Percentiles rank a stretch among this genome's conserved stretches.
These are phyloP conservation scores for Lachnellula arida DNA, from an alignment of 2,329 filamentous ascomycete genomes.

Conservation along the genomic window DNA sequence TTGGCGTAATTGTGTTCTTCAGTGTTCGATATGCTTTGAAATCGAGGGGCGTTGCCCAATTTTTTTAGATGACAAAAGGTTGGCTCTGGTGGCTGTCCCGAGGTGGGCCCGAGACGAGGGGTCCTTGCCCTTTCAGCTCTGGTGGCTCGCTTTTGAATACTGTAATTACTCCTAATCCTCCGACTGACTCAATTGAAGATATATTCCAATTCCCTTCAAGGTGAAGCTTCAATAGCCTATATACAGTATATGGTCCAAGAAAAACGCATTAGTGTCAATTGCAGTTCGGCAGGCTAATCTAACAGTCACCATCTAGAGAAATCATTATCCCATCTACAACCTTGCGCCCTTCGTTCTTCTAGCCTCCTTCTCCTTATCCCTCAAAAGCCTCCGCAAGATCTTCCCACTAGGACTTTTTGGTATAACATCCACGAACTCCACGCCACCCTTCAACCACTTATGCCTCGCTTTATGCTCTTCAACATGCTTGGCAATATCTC, in stretches of 20 bases:
- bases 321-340: conserved; percentile 44
- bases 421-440: conserved; percentile 61
- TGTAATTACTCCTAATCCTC: too few relatives aligned
- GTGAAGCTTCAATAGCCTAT: neutral
- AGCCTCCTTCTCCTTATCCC: conserved; percentile 68
- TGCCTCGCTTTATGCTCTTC: conserved; percentile 62
- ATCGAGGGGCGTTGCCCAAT: conserved; percentile 5
- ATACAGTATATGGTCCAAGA: neutral
- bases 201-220: too few relatives aligned
- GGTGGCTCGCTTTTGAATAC: too few relatives aligned
- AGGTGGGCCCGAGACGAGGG: neutral
- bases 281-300: neutral
- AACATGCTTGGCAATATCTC: conserved; percentile 55
- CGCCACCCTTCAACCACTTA: conserved; percentile 60
- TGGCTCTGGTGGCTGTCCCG: neutral
- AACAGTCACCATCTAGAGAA: neutral
- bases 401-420: conserved; percentile 73
- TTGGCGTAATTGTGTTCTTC: conserved; percentile 1
- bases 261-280: neutral
- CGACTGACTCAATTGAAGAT: too few relatives aligned
- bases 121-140: neutral
- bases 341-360: conserved; percentile 61
- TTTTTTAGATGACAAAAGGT: conserved; percentile 16
- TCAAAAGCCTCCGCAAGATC: conserved; percentile 63
- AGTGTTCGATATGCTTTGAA: conserved; percentile 17